Evolutionary conservation across 345 rosid species (phyloP).

Genomic region (Melaleuca quinquenervia): DNA sequence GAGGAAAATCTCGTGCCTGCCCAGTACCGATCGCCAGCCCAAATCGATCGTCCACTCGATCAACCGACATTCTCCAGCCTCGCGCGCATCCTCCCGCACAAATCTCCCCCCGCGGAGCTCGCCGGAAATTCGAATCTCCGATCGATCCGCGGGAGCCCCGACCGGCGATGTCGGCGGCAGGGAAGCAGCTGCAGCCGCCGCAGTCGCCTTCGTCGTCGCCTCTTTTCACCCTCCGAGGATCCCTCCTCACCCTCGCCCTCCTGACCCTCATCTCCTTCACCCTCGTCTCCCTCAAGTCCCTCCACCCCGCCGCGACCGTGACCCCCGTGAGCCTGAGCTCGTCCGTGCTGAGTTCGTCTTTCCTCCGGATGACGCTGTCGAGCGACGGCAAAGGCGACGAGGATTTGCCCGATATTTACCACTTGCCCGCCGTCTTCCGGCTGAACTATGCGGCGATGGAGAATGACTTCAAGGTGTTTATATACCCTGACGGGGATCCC

Average conservation of each 20-base stretch:
- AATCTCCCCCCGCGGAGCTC: neutral
- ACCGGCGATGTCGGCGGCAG: constrained; percentile 43
- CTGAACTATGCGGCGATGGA: constrained; percentile 77
- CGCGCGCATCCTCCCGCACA: neutral
- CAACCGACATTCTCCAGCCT: neutral
- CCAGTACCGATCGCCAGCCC: neutral
- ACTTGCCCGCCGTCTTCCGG: constrained; percentile 49
- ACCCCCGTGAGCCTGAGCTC: neutral
- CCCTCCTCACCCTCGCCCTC: constrained; percentile 52
- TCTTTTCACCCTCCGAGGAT: constrained; percentile 51
- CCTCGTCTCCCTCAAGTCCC: constrained; percentile 50
- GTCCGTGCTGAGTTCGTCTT: neutral
- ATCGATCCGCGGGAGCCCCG: neutral
- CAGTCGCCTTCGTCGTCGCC: constrained; percentile 9
- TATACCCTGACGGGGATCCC: constrained; percentile 95
- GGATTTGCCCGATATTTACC: constrained; percentile 42
- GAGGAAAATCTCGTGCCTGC: neutral
- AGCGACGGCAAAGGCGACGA: neutral
- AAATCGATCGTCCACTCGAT: neutral
- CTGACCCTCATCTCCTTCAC: constrained; percentile 38
- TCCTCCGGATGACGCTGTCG: neutral
- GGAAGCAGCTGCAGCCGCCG: constrained; percentile 18
- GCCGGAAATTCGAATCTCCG: neutral
- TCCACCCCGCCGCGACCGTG: constrained; percentile 15
- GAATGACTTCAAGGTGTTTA: constrained; percentile 65